A percentile compares a stretch with the other conserved stretches of the same genome.
Conservation (phyloP, 257 asterid species). For the Linderniella brevidens region DNA sequence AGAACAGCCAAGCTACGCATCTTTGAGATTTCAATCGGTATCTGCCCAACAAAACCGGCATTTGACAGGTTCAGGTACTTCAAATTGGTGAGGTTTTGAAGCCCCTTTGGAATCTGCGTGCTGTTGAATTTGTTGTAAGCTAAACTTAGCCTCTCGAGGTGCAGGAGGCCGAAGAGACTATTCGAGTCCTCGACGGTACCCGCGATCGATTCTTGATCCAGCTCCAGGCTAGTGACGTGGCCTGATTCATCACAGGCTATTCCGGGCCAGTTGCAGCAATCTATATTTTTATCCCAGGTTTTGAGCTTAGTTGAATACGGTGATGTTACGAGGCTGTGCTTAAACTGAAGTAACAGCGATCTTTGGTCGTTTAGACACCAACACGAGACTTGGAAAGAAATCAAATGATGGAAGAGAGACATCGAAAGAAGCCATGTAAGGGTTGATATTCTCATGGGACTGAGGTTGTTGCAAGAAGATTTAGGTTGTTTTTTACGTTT, state of each 20-base stretch:
- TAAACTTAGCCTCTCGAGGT: background rate
- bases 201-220: background rate
- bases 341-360: too few relatives aligned
- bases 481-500: too few relatives aligned
- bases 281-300: background rate
- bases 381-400: too few relatives aligned
- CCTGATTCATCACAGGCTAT: background rate
- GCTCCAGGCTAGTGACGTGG: background rate
- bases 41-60: background rate
- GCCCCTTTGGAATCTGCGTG: background rate
- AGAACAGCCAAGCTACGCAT: background rate
- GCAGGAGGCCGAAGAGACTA: background rate
- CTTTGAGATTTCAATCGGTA: background rate
- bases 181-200: background rate
- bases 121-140: background rate
- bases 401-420: too few relatives aligned
- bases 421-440: too few relatives aligned
- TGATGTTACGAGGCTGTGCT: background rate
- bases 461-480: too few relatives aligned
- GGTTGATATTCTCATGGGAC: too few relatives aligned
- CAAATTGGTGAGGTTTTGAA: background rate
- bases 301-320: background rate
- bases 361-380: too few relatives aligned
- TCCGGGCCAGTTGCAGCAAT: constrained; percentile 1
- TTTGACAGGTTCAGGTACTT: background rate